phyloP scores from a whole-genome alignment of 352 stramenopile genomes.

The Detonula confervacea region DNA sequence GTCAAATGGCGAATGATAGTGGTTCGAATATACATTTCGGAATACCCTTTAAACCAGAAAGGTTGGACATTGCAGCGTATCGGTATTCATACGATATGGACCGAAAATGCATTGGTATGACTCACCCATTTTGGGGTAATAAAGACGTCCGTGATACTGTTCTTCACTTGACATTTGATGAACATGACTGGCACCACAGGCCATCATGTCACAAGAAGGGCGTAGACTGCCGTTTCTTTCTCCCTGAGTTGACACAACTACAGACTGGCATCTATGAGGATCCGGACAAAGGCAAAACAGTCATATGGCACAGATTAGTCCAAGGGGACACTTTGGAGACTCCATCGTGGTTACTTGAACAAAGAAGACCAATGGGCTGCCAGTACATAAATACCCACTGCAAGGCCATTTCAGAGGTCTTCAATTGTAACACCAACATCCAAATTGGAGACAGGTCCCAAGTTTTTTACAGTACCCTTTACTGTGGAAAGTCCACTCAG shows the following conservation, averaged over 20 bases:
- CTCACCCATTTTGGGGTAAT: constrained; percentile 20
- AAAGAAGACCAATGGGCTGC: constrained; percentile 28
- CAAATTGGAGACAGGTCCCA: constrained; percentile 26
- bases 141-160: constrained; percentile 7
- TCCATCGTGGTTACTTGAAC: constrained; percentile 4
- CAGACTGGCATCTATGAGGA: constrained; percentile 31
- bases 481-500: constrained; percentile 30
- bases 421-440: constrained; percentile 46
- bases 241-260: neutral
- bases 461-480: constrained; percentile 39
- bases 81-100: constrained; percentile 27
- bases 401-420: constrained; percentile 21
- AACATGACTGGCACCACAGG: constrained; percentile 22
- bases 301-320: constrained; percentile 11
- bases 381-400: constrained; percentile 41
- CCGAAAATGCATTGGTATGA: neutral
- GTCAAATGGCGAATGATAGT: too few relatives aligned
- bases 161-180: constrained; percentile 11
- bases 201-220: constrained; percentile 35
- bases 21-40: too few relatives aligned
- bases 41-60: too few relatives aligned
- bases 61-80: constrained; percentile 15
- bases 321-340: neutral
- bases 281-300: neutral
- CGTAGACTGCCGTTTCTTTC: constrained; percentile 21